Base-by-base conservation (phyloP, 1,284 basidiomycete species). In the Trichosporon faecale region DNA sequence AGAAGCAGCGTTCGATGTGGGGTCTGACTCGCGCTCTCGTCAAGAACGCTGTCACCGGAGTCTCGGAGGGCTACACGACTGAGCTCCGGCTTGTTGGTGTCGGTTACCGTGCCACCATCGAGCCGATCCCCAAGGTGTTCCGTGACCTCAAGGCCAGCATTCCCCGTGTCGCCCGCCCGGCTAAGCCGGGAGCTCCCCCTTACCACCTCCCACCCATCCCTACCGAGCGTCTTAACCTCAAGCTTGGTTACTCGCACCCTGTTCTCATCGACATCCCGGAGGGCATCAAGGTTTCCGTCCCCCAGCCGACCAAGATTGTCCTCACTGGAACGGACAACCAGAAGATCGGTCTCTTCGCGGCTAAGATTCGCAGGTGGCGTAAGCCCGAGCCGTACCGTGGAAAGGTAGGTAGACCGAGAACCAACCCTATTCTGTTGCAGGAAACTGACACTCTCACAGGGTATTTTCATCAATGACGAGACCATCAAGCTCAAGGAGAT, bases 311-410 rank as follows among this genome's bases (percentile, higher is more conserved):
- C 1, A 78, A 83, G 52, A 86, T 88, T 71, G 75, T 85, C 4
- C 77, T 88, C 27, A 76, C 74, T n/a, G 86, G 87, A 3, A 84
- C 80, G 11, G 86, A 88, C 77, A 87, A 87, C 79, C 85, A 87
- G 74, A 79, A 88, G 70, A 82, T 98, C 52, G 95, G 94, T 0
- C 85, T 93, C 73, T 97, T 97, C 80, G 93, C 95, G 0, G 93
- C 94, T 18, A 88, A 90, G 77, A 91, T 99, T 37, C 86, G 94
- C 73, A 87, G 86, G 69, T 92, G 90, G 86, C 88, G 96, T 75
- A 91, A 90, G 76, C 96, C 96, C 16, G 97, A 99, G 81, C 95
- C 95, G 23, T 99, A 98, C 85, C 95, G 98, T 85, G 95, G 94
- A 77, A 95, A 97, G 88, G 93, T 94, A 78, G 70, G 90, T 84